Evolutionary conservation across 768 basidiomycete species (phyloP), one percentile per base, ranked within the genome.

Genomic region (Hortiboletus flavorubellus): DNA sequence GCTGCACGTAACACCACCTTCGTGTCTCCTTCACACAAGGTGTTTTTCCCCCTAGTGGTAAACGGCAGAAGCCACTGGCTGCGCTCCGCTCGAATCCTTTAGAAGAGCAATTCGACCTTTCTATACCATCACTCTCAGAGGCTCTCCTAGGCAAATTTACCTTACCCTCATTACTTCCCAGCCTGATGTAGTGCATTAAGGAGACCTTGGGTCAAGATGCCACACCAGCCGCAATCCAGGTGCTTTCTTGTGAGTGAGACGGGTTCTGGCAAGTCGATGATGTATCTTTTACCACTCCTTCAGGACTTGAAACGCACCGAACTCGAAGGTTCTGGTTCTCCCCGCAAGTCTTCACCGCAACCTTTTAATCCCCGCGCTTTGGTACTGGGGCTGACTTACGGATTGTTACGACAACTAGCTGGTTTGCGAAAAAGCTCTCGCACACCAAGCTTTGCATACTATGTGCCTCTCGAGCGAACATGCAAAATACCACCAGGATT

Each of bases 241-340:
- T 82, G 0, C 75, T 92, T 46, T 7, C 78, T 96, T 1, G 93
- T 91, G 0, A 86, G 89, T 0, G 93, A 95, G 70, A 96, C 92
- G 0, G 93, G 94, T 14, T 93, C 91, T 0, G 93, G 93, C 1
- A 96, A 96, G 73, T 93, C 89, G 2, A 81, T 95, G 30, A 93
- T 93, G 1, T 96, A 94, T 69, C 80, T 95, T 41, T 78, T 95
- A 6, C 93, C 93, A 0, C 70, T 95, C 51, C 76, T 96, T 2
- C 89, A 95, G 59, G 74, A 80, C 58, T 75, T 95, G 66, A 96
- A 96, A 68, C 66, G 73, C 45, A 75, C 80, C 3, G 91, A 95
- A 66, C 51, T 74, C 14, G 51, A 59, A 39, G 54, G 42, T 26
- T 23, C 60, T 33, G 29, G 21, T 10, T 51, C 49, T n/a, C 40